Percentiles rank a stretch among this genome's conserved stretches.
phyloP scores from a whole-genome alignment of 768 basidiomycete species.

The Paxillus ammoniavirescens region DNA sequence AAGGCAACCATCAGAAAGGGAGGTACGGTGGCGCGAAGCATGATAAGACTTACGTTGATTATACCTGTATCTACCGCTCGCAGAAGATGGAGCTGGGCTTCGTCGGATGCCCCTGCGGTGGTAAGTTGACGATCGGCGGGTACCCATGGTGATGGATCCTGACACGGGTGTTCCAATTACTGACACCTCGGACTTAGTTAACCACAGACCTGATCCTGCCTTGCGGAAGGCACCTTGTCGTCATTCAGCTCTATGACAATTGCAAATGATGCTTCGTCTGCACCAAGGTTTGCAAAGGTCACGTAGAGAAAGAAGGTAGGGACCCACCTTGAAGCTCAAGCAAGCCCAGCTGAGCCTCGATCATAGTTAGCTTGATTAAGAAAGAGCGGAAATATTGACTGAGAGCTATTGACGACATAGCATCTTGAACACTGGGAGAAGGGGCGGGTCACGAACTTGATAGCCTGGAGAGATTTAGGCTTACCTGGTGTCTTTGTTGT shows the following conservation, averaged over 20 bases:
- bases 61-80: slow-evolving; percentile 83
- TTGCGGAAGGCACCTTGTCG: slow-evolving; percentile 52
- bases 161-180: not conserved
- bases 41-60: slow-evolving; percentile 55
- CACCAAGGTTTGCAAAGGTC: not conserved
- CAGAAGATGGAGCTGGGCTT: slow-evolving; percentile 71
- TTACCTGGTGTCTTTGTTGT: slow-evolving; percentile 69
- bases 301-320: not conserved
- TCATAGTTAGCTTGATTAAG: slow-evolving; percentile 74
- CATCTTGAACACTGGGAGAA: slow-evolving; percentile 59
- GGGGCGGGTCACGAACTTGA: not conserved
- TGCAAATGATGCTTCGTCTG: slow-evolving; percentile 76
- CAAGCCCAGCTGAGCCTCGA: slow-evolving; percentile 68
- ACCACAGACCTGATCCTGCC: slow-evolving; percentile 41
- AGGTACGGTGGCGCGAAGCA: not conserved
- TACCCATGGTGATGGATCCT: slow-evolving; percentile 79
- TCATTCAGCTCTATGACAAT: slow-evolving; percentile 81
- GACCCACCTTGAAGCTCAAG: slow-evolving; percentile 51
- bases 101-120: slow-evolving; percentile 60
- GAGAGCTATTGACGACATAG: slow-evolving; percentile 62
- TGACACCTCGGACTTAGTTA: slow-evolving; percentile 10
- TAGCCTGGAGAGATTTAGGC: not conserved
- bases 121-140: slow-evolving; percentile 71
- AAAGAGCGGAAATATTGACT: slow-evolving; percentile 82
- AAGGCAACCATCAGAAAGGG: slow-evolving; percentile 3